A percentile compares a stretch with the other conserved stretches of the same genome.
These are phyloP conservation scores for Ceratobasidium sp. DNA, from an alignment of 1,284 basidiomycete species.

Conservation along the genomic window DNA sequence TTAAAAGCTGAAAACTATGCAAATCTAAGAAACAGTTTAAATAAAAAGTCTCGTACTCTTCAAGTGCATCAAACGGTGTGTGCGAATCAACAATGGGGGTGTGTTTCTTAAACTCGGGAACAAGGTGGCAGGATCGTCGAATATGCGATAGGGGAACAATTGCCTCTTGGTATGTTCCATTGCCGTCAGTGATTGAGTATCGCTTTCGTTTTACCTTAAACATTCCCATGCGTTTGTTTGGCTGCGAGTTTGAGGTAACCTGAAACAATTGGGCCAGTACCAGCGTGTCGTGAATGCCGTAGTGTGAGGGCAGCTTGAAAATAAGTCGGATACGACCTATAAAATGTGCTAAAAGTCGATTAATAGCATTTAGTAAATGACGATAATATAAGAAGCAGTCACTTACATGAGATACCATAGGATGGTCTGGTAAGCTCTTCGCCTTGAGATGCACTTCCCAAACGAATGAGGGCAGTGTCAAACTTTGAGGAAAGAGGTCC, in stretches of 20 bases:
- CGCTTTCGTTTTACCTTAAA: not conserved
- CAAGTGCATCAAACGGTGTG: not conserved
- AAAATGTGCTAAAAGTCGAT: not conserved
- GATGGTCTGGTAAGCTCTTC: not conserved
- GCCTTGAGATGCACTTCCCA: not conserved
- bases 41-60: not conserved
- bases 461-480: not conserved
- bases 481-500: not conserved
- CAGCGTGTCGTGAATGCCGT: not conserved
- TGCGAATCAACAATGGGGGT: not conserved
- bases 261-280: not conserved
- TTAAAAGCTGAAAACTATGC: not conserved
- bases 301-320: not conserved
- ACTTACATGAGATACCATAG: not conserved
- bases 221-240: conserved; percentile 1
- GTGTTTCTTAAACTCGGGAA: not conserved
- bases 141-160: not conserved
- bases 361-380: not conserved
- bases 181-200: not conserved
- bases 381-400: not conserved
- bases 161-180: not conserved
- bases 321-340: conserved; percentile 4
- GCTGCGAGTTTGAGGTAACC: not conserved
- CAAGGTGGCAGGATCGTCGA: conserved; percentile 1
- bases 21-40: not conserved